Conservation (phyloP, 1,284 basidiomycete species). For the Bjerkandera adusta region DNA sequence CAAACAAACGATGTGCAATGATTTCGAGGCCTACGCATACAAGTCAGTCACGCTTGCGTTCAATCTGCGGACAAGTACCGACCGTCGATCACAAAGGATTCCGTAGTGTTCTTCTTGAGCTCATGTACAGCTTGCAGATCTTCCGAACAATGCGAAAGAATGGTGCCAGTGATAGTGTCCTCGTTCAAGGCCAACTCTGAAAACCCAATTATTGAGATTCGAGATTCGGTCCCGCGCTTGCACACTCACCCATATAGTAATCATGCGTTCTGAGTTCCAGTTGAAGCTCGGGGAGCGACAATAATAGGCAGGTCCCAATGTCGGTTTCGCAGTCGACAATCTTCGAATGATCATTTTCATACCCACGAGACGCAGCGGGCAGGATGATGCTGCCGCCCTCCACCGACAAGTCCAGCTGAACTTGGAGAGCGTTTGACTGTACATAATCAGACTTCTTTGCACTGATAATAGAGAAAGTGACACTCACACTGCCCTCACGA, state of each 20-base stretch:
- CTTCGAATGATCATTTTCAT: conserved; percentile 38
- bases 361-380: conserved; percentile 77
- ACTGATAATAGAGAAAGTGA: not conserved
- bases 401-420: conserved; percentile 59
- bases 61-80: conserved; percentile 15
- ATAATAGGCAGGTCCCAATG: conserved; percentile 53
- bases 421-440: conserved; percentile 81
- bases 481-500: conserved; percentile 59
- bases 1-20: conserved; percentile 82
- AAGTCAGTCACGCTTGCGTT: no score
- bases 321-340: conserved; percentile 27
- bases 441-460: not conserved
- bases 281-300: conserved; percentile 68
- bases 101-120: conserved; percentile 27
- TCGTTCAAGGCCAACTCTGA: conserved; percentile 80
- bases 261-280: conserved; percentile 79
- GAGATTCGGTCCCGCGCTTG: conserved; percentile 2
- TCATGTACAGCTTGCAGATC: conserved; percentile 35
- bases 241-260: conserved; percentile 77
- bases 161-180: conserved; percentile 53
- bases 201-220: conserved; percentile 11
- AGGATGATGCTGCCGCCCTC: conserved; percentile 58
- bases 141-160: conserved; percentile 49
- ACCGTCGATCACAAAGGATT: conserved; percentile 66
- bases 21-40: conserved; percentile 74